A percentile compares a stretch with the other conserved stretches of the same genome.
phyloP scores from a whole-genome alignment of 306 rosid genomes.

The Lotus japonicus region DNA sequence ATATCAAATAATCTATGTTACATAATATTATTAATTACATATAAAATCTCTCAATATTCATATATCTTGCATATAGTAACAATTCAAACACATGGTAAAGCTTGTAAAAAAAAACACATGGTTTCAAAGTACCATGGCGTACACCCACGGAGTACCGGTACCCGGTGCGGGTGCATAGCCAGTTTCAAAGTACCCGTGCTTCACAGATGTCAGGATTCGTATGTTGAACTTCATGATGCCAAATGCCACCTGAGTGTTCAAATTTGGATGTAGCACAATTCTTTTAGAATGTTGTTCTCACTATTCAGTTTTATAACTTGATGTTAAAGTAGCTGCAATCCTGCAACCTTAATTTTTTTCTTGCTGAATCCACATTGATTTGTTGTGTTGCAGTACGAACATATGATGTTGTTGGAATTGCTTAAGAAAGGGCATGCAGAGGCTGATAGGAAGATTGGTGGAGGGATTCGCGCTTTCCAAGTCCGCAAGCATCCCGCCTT shows the following conservation, averaged over 20 bases:
- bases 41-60: too few species aligned
- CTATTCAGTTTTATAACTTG: too few species aligned
- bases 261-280: not conserved
- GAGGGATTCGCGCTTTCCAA: slow-evolving; percentile 64
- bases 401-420: slow-evolving; percentile 67
- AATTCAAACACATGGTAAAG: too few species aligned
- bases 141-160: too few species aligned
- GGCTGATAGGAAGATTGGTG: slow-evolving; percentile 67
- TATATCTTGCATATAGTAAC: too few species aligned
- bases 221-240: not conserved
- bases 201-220: too few species aligned
- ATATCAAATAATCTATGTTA: too few species aligned
- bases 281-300: not conserved
- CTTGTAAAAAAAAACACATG: too few species aligned
- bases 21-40: too few species aligned
- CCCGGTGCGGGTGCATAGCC: too few species aligned
- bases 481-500: slow-evolving; percentile 64
- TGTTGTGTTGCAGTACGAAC: slow-evolving; percentile 65
- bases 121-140: too few species aligned
- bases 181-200: too few species aligned
- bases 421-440: slow-evolving; percentile 81
- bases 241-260: not conserved
- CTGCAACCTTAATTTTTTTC: not conserved
- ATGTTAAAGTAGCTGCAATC: not conserved
- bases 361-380: not conserved